Percentiles rank a stretch among this genome's conserved stretches.
These are phyloP conservation scores for Cyanidioschyzon merolae DNA, from an alignment of 23 red algal genomes.

Conservation along the genomic window DNA sequence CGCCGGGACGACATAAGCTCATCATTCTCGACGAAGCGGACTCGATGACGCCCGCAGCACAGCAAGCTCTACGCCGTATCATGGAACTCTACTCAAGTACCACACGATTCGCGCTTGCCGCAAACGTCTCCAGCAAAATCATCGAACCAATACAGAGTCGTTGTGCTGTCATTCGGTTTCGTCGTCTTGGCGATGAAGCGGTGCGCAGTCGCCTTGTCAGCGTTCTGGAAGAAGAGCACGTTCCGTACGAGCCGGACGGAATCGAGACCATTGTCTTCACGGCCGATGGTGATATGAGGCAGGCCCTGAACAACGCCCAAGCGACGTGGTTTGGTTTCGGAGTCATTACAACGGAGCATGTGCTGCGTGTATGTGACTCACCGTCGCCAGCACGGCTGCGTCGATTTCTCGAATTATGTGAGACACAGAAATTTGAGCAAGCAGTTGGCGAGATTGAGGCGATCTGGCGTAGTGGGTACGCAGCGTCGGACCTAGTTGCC, in stretches of 20 bases:
- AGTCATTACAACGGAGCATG: conserved; percentile 52
- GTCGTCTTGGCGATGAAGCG: conserved; percentile 44
- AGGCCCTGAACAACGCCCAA: conserved; percentile 87
- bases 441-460: conserved; percentile 50
- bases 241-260: conserved; percentile 41
- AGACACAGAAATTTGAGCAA: conserved; percentile 48
- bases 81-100: conserved; percentile 91
- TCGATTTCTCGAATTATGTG: conserved; percentile 42
- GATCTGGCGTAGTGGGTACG: conserved; percentile 60
- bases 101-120: conserved; percentile 81
- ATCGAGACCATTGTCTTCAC: conserved; percentile 82
- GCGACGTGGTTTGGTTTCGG: conserved; percentile 83
- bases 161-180: conserved; percentile 70
- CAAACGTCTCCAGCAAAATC: conserved; percentile 73
- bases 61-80: conserved; percentile 87
- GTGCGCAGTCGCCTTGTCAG: conserved; percentile 32
- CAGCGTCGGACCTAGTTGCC: conserved; percentile 70
- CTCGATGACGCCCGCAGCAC: conserved; percentile 82
- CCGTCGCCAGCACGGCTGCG: conserved; percentile 58
- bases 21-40: conserved; percentile 98
- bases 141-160: conserved; percentile 98
- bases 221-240: conserved; percentile 54
- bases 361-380: conserved; percentile 86
- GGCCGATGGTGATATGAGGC: conserved; percentile 93
- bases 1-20: conserved; percentile 75